phyloP scores from a whole-genome alignment of 805 yeast genomes.

The Tetrapisispora pingtungensis region DNA sequence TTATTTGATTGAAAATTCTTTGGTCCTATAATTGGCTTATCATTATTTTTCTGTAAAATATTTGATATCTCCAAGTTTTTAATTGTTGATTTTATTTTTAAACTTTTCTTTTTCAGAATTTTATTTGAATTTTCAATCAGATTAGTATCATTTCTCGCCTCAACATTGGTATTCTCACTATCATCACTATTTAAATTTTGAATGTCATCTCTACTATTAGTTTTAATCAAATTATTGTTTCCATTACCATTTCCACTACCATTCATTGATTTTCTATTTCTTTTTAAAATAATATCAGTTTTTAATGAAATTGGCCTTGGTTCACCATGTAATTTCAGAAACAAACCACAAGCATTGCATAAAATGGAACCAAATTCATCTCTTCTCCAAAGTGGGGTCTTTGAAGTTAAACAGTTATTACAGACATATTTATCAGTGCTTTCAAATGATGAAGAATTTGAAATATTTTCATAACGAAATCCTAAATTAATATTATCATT shows the following conservation, averaged over 20 bases:
- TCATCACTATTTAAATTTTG: not conserved
- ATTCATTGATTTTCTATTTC: conserved; percentile 57
- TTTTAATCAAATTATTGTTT: not conserved
- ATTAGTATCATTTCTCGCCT: too few relatives aligned
- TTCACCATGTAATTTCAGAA: conserved; percentile 81
- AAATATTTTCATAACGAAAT: not conserved
- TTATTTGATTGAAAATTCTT: not conserved
- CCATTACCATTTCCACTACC: too few relatives aligned
- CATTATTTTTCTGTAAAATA: not conserved
- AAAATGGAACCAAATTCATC: conserved; percentile 85
- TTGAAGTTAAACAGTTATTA: conserved; percentile 83
- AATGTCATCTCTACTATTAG: not conserved
- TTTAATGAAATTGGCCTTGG: conserved; percentile 86
- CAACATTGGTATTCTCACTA: not conserved
- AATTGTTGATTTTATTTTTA: too few relatives aligned
- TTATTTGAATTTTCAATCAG: not conserved
- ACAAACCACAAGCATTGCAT: conserved; percentile 91
- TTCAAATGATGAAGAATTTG: not conserved
- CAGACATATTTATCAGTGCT: conserved; percentile 44
- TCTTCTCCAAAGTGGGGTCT: conserved; percentile 92
- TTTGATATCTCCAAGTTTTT: not conserved
- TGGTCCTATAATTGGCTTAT: not conserved
- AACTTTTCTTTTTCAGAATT: too few relatives aligned
- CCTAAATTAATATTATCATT: not conserved
- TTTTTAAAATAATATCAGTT: conserved; percentile 83